These are phyloP conservation scores for Coprinopsis strossmayeri DNA, from an alignment of 768 basidiomycete species.

Conservation along the genomic window DNA sequence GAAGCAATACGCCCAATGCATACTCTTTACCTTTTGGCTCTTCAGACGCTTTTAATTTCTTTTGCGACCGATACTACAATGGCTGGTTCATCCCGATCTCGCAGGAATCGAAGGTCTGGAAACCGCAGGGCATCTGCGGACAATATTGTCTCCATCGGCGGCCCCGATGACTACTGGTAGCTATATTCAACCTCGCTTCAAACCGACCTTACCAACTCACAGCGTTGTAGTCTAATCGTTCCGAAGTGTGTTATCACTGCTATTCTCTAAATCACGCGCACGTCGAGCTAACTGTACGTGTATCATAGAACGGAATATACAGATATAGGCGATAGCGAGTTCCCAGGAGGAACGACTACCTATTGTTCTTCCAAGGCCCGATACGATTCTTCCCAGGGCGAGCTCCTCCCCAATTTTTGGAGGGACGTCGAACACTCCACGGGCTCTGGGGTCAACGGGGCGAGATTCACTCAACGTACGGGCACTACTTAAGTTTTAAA, in stretches of 20 bases:
- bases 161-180: constrained; percentile 39
- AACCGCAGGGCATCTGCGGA: constrained; percentile 17
- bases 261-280: neutral
- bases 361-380: constrained; percentile 43
- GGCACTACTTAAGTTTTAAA: neutral
- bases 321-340: constrained; percentile 50
- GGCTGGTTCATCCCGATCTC: neutral
- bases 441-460: constrained; percentile 34
- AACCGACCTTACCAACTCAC: neutral
- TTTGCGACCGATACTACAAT: no score
- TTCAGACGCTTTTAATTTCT: no score
- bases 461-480: constrained; percentile 40
- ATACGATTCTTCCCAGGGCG: constrained; percentile 36
- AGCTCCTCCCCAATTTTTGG: constrained; percentile 43
- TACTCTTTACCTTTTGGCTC: no score
- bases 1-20: no score
- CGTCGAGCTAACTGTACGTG: constrained; percentile 6
- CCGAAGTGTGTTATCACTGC: constrained; percentile 26
- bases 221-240: constrained; percentile 33
- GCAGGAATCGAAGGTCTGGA: neutral
- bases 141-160: constrained; percentile 45
- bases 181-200: constrained; percentile 11
- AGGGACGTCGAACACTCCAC: constrained; percentile 38
- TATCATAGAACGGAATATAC: constrained; percentile 37
- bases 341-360: constrained; percentile 47